phyloP scores from a whole-genome alignment of 495 filamentous ascomycete species.

The Oleoguttula mirabilis region DNA sequence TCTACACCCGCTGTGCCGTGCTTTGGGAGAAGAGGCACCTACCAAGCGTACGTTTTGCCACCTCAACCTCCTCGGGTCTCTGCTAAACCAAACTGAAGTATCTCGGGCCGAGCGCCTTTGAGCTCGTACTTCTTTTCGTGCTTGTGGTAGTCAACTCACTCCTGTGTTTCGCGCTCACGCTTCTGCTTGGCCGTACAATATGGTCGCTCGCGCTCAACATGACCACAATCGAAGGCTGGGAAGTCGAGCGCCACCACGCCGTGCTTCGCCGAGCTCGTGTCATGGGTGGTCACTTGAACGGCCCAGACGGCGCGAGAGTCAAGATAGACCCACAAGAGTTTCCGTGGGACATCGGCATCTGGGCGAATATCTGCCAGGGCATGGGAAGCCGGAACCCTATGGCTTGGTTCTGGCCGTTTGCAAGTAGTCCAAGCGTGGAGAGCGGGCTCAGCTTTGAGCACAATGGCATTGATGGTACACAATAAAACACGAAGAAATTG shows the following conservation, averaged over 20 bases:
- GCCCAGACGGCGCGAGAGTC: constrained; percentile 45
- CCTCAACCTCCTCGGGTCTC: background rate
- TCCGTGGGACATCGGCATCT: constrained; percentile 86
- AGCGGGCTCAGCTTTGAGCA: constrained; percentile 59
- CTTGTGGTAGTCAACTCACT: constrained; percentile 48
- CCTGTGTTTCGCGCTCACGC: constrained; percentile 50
- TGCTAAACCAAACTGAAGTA: constrained; percentile 37
- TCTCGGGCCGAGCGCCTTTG: constrained; percentile 54
- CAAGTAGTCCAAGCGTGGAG: constrained; percentile 40
- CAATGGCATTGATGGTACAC: constrained; percentile 77
- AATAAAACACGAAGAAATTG: background rate
- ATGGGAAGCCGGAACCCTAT: constrained; percentile 53
- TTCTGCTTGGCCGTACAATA: constrained; percentile 51
- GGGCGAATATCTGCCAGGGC: constrained; percentile 58
- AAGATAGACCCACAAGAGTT: constrained; percentile 61
- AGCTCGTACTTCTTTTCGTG: constrained; percentile 55
- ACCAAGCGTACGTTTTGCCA: constrained; percentile 44
- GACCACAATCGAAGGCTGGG: constrained; percentile 90
- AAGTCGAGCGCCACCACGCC: constrained; percentile 74
- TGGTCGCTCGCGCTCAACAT: constrained; percentile 48
- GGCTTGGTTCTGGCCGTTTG: constrained; percentile 55
- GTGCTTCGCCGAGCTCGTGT: constrained; percentile 50
- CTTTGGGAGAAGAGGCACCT: constrained; percentile 57
- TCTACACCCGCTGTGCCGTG: constrained; percentile 46
- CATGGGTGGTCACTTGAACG: constrained; percentile 46